Conservation (phyloP, 1,284 basidiomycete species). For the Neonothopanus nambi region DNA sequence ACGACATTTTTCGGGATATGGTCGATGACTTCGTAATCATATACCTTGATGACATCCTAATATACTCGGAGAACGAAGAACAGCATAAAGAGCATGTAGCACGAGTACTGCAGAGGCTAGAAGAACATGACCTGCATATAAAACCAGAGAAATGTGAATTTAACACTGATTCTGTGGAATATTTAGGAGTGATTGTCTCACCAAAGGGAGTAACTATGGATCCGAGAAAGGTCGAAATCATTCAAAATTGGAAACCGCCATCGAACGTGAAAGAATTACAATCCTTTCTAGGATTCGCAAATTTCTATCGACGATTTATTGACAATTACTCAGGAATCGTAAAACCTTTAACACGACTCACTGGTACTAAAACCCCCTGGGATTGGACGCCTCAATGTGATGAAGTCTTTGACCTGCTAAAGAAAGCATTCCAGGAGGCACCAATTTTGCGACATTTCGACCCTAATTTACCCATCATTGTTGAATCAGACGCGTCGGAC, state of each 20-base stretch:
- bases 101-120: slow-evolving; percentile 35
- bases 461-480: slow-evolving; percentile 35
- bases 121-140: slow-evolving; percentile 30
- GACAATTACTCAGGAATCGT: no score
- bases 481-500: slow-evolving; percentile 22
- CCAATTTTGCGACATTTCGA: slow-evolving; percentile 16
- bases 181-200: slow-evolving; percentile 40
- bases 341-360: background rate
- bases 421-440: slow-evolving; percentile 10
- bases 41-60: slow-evolving; percentile 35
- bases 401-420: slow-evolving; percentile 14
- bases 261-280: slow-evolving; percentile 22
- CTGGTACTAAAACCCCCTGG: slow-evolving; percentile 5
- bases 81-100: slow-evolving; percentile 23
- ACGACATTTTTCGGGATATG: slow-evolving; percentile 31
- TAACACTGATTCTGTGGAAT: slow-evolving; percentile 30
- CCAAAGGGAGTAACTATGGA: slow-evolving; percentile 31
- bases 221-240: slow-evolving; percentile 35
- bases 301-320: slow-evolving; percentile 42
- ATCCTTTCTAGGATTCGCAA: slow-evolving; percentile 31
- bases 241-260: slow-evolving; percentile 23
- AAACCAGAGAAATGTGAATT: slow-evolving; percentile 43
- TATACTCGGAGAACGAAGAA: slow-evolving; percentile 19
- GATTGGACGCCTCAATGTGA: slow-evolving; percentile 7
- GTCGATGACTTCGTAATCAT: slow-evolving; percentile 33